These are phyloP conservation scores for Candida coleopterorum DNA, from an alignment of 805 yeast species.

Conservation along the genomic window DNA sequence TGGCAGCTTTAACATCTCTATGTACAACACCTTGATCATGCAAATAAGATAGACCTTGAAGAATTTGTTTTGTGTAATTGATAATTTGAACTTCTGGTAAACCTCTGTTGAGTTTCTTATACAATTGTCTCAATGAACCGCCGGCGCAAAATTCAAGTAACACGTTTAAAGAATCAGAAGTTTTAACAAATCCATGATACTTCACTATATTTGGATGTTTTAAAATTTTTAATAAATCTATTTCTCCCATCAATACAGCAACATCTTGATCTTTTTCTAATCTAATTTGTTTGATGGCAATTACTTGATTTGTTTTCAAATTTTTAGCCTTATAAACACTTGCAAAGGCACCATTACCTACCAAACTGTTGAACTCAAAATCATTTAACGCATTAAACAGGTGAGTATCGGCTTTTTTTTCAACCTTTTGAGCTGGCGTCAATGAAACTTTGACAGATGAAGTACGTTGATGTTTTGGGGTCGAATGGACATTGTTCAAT, in stretches of 20 bases:
- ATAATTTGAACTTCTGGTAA: constrained; percentile 52
- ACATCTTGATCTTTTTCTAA: constrained; percentile 47
- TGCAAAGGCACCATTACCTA: constrained; percentile 93
- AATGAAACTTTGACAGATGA: constrained; percentile 36
- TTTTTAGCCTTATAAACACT: constrained; percentile 76
- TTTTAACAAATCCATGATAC: constrained; percentile 63
- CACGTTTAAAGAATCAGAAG: constrained; percentile 47
- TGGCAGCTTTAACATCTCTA: constrained; percentile 92
- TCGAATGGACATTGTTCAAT: constrained; percentile 5
- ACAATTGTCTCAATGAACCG: constrained; percentile 58
- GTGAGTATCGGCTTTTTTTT: constrained; percentile 37
- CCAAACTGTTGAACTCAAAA: constrained; percentile 51
- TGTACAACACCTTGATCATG: constrained; percentile 75
- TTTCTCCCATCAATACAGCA: constrained; percentile 57
- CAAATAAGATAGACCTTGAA: constrained; percentile 57
- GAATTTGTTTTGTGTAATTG: constrained; percentile 47
- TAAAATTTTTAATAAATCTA: constrained; percentile 57
- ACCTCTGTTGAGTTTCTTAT: constrained; percentile 44
- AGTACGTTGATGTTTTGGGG: constrained; percentile 19
- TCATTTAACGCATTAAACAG: constrained; percentile 41
- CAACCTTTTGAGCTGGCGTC: constrained; percentile 51
- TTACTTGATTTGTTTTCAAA: constrained; percentile 56
- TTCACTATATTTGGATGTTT: constrained; percentile 65
- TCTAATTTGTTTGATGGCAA: constrained; percentile 78
- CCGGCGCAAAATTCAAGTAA: constrained; percentile 59